Evolutionary conservation across 768 basidiomycete species (phyloP).

Genomic region (Boletus pseudopeckii): DNA sequence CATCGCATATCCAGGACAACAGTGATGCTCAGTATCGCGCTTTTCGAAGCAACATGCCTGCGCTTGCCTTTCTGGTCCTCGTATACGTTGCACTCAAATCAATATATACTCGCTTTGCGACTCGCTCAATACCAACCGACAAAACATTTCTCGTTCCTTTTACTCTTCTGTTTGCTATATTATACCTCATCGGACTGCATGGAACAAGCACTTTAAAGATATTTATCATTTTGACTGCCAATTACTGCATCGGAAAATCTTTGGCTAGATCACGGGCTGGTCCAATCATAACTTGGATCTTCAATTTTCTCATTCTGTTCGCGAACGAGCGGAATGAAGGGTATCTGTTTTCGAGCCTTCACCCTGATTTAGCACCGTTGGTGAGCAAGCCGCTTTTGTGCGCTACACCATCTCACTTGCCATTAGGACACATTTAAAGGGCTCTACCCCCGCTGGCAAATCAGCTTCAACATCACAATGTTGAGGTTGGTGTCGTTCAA

Average conservation of each 20-base stretch:
- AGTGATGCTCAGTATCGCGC: conserved; percentile 88
- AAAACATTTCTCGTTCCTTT: conserved; percentile 49
- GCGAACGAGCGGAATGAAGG: conserved; percentile 73
- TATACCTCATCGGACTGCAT: conserved; percentile 73
- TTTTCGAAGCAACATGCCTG: conserved; percentile 77
- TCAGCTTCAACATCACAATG: conserved; percentile 96
- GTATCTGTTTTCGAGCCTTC: conserved; percentile 60
- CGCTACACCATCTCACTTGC: conserved; percentile 7
- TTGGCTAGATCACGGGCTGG: conserved; percentile 41
- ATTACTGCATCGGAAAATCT: conserved; percentile 61
- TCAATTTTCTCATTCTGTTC: conserved; percentile 73
- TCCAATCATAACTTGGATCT: conserved; percentile 67
- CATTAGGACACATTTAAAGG: conserved; percentile 65
- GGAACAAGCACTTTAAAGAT: conserved; percentile 81
- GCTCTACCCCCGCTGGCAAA: conserved; percentile 87
- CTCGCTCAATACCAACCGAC: conserved; percentile 23
- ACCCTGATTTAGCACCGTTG: conserved; percentile 52
- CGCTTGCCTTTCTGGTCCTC: conserved; percentile 47
- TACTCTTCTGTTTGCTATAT: conserved; percentile 54
- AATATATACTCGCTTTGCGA: conserved; percentile 38
- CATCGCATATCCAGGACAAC: conserved; percentile 63
- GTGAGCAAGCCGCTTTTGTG: conserved; percentile 41
- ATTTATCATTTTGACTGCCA: conserved; percentile 60
- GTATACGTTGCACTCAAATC: conserved; percentile 58
- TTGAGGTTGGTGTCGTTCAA: conserved; percentile 89